Evolutionary conservation across 2,329 filamentous ascomycete genomes (phyloP), one percentile per base, ranked within the genome.

Genomic region (Diaporthe velutina): DNA sequence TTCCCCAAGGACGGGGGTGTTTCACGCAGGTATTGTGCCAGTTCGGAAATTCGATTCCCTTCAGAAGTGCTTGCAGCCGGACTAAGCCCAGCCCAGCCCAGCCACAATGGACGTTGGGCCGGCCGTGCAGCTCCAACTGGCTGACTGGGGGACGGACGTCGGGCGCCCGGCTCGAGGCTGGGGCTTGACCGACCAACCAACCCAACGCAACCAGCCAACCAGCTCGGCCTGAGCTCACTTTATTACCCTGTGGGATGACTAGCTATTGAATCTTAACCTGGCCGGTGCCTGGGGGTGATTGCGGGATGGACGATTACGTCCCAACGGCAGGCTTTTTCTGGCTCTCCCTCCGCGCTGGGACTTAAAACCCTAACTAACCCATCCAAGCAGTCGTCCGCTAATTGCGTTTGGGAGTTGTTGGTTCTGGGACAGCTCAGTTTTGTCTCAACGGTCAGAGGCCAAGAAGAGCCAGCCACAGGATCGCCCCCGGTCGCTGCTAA

Each of bases 261-360:
- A 64, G 60, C 60, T 64, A 64, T 64, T 64, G 60, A 64, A 64
- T 64, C 40, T 64, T 64, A 42, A 45, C 42, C 60, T 64, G 60
- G 19, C 10, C 60, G 58, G 38, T 45, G 17, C n/a, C 38, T 22
- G 58, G 38, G 58, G n/a, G 6, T 4, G 12, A 17, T 42, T 42
- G 25, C 10, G 58, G 35, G 35, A 60, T 60, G 35, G 33, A 33
- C 3, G 13, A 38, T 45, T 45, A 15, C 57, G 4, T 40, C n/a
- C 22, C 7, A 42, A 35, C 1, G 25, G 38, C 25, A 64, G 38
- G 25, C 13, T 38, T 45, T 22, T 28, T 28, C 35, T 42, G n/a
- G 38, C 57, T 33, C 13, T 67, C 45, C 30, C n/a, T 9, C 45
- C 45, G 22, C 33, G 33, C 13, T 30, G 64, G n/a, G 45, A 40